Evolutionary conservation across 2,329 filamentous ascomycete genomes (phyloP).

Genomic region (Pseudocercospora musae): DNA sequence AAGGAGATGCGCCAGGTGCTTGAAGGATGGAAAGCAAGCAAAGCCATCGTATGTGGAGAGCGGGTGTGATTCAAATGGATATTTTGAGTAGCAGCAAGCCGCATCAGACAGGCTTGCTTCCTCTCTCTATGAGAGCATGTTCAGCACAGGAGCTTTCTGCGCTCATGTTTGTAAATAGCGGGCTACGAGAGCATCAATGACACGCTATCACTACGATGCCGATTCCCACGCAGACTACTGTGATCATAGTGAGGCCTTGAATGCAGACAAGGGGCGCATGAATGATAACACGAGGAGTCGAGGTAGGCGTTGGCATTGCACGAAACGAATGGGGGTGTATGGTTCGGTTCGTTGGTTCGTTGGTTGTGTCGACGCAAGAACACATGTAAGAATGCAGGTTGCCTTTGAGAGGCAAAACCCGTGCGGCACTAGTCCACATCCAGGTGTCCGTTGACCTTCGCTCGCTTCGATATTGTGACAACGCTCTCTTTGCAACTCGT

Average conservation of each 20-base stretch:
- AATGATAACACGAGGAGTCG: too few species aligned
- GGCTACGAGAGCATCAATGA: constrained; percentile 7
- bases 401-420: background rate
- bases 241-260: too few species aligned
- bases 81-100: constrained; percentile 10
- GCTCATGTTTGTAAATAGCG: constrained; percentile 17
- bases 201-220: background rate
- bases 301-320: too few species aligned
- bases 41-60: background rate
- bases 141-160: constrained; percentile 4
- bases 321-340: too few species aligned
- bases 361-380: background rate
- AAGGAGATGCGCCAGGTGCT: constrained; percentile 29
- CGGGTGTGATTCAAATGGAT: constrained; percentile 9
- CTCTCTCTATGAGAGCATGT: background rate
- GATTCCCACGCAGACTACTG: background rate
- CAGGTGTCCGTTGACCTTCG: background rate
- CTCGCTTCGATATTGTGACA: too few species aligned
- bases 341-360: background rate
- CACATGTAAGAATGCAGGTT: background rate
- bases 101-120: constrained; percentile 4
- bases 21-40: background rate
- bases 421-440: background rate
- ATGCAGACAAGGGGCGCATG: too few species aligned
- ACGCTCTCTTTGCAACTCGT: background rate